A percentile compares a stretch with the other conserved stretches of the same genome.
These are phyloP conservation scores for Syzygium jambos DNA, from an alignment of 345 rosid species.

Conservation along the genomic window DNA sequence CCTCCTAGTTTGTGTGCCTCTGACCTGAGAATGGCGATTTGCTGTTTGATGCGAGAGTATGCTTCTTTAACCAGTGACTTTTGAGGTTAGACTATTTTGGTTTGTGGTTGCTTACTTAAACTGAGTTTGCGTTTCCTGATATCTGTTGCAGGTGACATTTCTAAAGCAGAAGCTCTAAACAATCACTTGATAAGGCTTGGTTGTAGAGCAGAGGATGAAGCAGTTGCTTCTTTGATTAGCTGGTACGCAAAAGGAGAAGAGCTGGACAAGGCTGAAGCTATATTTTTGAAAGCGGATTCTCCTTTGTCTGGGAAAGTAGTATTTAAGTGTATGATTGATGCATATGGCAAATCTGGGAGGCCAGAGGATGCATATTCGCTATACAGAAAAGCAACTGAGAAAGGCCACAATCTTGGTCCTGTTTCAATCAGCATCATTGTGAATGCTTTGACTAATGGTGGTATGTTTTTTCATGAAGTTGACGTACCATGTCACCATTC, in stretches of 20 bases:
- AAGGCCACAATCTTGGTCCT: slow-evolving; percentile 34
- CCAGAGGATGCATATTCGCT: slow-evolving; percentile 47
- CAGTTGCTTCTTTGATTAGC: slow-evolving; percentile 41
- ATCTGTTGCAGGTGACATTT: slow-evolving; percentile 36
- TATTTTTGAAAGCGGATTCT: slow-evolving; percentile 41
- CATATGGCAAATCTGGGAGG: slow-evolving; percentile 54
- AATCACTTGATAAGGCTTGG: slow-evolving; percentile 34
- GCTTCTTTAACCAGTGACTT: background rate
- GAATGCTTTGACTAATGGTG: slow-evolving; percentile 53
- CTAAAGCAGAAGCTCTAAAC: slow-evolving; percentile 33
- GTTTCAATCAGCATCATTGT: slow-evolving; percentile 61
- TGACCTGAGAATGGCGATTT: background rate
- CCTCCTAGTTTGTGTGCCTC: background rate
- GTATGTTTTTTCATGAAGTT: slow-evolving; percentile 22
- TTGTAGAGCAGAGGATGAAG: slow-evolving; percentile 36
- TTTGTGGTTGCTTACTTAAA: background rate
- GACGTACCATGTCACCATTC: background rate
- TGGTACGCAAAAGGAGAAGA: slow-evolving; percentile 44
- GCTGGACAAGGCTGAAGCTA: slow-evolving; percentile 41
- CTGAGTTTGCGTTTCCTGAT: slow-evolving; percentile 1
- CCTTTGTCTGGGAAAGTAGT: slow-evolving; percentile 26
- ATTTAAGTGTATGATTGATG: slow-evolving; percentile 55
- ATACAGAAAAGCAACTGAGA: slow-evolving; percentile 37
- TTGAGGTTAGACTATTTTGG: background rate
- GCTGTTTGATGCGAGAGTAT: background rate